Evolutionary conservation across 495 filamentous ascomycete species (phyloP).

Genomic region (Podospora pseudoanserina): DNA sequence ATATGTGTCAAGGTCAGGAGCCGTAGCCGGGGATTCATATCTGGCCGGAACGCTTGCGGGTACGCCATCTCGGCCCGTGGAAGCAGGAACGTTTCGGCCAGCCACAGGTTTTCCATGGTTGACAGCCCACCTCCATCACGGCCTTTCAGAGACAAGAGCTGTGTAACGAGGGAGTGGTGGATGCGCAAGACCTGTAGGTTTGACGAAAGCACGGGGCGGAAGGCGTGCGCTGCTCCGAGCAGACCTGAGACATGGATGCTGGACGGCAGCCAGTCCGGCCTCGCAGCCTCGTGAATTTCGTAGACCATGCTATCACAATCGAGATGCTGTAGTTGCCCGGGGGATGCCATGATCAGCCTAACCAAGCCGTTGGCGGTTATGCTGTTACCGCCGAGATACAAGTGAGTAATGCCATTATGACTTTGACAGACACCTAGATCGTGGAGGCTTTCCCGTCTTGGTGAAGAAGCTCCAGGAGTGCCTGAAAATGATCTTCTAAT

Average conservation of each 20-base stretch:
- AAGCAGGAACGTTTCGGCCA: constrained; percentile 39
- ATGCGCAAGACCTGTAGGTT: constrained; percentile 43
- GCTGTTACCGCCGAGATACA: constrained; percentile 39
- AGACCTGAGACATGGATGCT: constrained; percentile 32
- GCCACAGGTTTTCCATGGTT: constrained; percentile 25
- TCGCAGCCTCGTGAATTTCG: constrained; percentile 7
- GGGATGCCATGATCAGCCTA: constrained; percentile 30
- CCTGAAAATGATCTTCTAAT: constrained; percentile 32
- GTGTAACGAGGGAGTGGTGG: constrained; percentile 49
- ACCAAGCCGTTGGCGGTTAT: constrained; percentile 33
- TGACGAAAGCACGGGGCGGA: constrained; percentile 43
- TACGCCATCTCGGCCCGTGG: constrained; percentile 36
- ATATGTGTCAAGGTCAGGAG: constrained; percentile 41
- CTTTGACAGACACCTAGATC: constrained; percentile 23
- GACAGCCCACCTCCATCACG: constrained; percentile 20
- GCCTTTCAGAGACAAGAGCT: constrained; percentile 32
- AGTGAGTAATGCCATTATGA: constrained; percentile 39
- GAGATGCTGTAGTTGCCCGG: constrained; percentile 41
- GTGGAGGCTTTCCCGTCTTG: constrained; percentile 5
- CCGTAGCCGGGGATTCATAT: constrained; percentile 45
- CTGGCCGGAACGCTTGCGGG: constrained; percentile 40
- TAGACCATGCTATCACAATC: constrained; percentile 38
- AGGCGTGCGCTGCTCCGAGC: constrained; percentile 37
- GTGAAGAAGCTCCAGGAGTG: constrained; percentile 4
- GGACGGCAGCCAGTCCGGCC: constrained; percentile 14